A percentile compares a stretch with the other conserved stretches of the same genome.
Evolutionary conservation across 371 early-diverging fungal genomes (phyloP).

Genomic region (Mucor saturninus): DNA sequence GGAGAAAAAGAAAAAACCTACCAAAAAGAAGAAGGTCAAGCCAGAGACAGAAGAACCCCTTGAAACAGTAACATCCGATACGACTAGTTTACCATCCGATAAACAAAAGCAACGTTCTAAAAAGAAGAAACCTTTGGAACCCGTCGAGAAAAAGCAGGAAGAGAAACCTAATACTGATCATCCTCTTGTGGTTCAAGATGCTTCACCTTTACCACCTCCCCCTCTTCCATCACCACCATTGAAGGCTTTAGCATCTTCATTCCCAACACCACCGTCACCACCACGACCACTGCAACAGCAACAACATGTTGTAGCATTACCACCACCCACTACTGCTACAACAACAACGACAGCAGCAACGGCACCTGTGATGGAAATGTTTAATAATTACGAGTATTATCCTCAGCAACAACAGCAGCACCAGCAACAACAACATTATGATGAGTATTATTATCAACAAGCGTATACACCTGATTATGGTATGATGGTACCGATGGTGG

Average conservation of each 20-base stretch:
- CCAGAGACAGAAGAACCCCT: background rate
- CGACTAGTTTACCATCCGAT: too few species aligned
- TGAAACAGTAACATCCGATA: background rate
- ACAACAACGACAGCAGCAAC: too few species aligned
- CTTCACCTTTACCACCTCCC: too few species aligned
- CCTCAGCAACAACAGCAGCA: background rate
- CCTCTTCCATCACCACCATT: background rate
- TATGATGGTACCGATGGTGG: conserved; percentile 23
- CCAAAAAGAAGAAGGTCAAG: background rate
- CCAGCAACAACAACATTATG: background rate
- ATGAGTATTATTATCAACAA: conserved; percentile 21
- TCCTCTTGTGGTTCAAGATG: too few species aligned
- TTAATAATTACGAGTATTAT: background rate
- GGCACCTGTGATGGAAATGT: too few species aligned
- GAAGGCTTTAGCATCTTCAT: background rate
- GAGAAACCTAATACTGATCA: background rate
- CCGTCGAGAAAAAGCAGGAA: background rate
- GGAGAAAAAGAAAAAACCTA: background rate
- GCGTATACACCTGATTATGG: conserved; percentile 12
- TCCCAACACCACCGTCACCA: background rate
- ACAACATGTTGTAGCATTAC: too few species aligned
- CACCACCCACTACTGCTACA: too few species aligned
- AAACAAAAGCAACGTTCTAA: too few species aligned
- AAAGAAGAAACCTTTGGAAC: background rate
- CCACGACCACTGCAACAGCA: too few species aligned